Base-by-base conservation (phyloP, 345 rosid genomes). In the Erysimum cheiranthoides region DNA sequence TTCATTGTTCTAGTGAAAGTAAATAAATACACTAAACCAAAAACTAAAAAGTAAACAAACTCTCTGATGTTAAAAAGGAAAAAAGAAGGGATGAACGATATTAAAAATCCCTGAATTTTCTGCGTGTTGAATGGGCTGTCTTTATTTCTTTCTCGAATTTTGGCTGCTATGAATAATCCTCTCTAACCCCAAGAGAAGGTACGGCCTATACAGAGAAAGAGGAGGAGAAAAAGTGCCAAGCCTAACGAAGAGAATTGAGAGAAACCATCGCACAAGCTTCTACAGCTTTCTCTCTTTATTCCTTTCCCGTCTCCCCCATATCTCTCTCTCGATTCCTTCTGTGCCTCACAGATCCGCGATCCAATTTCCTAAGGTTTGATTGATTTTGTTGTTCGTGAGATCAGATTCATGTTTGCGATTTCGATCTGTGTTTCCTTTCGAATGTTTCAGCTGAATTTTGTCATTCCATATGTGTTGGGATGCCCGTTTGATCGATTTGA, bases 61-160 rank as follows among this genome's bases (percentile, higher is more conserved):
- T 21, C 4, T 13, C 4, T 27, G 9, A 3, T 49, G 0, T 8
- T 12, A 46, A 60, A 60, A 56, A 2, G 43, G 0, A 5, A 47
- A 8, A 68, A 69, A 52, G 50, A 21, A 61, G 9, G 50, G 38
- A 43, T 13, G 43, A 39, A 68, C 11, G 50, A 45, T 18, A 31
- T 17, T 8, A 25, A 73, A 49, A 62, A 53, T 42, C 13, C 83
- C 90, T 67, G 46, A 61, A 76, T 51, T 72, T 70, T 59, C 85
- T 86, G 88, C 88, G 85, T 54, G 70, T 18, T 13, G 42, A 43
- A 32, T 54, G 71, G 65, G 38, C 10, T 73, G 77, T 73, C 70
- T 73, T 73, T 45, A 54, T 73, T 65, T 40, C 3, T 6, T 10
- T 18, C 28, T 16, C 21, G 11, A 71, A 47, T 5, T 63, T 63